phyloP scores from a whole-genome alignment of 768 basidiomycete species.

The Kondoa malvinella region DNA sequence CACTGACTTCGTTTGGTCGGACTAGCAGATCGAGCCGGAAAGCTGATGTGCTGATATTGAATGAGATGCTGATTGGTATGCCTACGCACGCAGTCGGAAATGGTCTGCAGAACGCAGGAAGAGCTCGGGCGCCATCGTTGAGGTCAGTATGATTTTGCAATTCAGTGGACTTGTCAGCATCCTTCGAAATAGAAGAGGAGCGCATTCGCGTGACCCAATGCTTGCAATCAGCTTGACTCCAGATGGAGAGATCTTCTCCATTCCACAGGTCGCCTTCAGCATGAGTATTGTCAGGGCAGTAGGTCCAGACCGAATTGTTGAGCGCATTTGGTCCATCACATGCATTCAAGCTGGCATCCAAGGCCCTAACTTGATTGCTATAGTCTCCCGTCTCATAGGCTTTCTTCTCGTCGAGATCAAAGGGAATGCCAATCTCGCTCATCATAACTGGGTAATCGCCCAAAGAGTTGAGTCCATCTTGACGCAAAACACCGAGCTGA shows the following conservation, averaged over 20 bases:
- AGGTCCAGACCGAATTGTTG: constrained; percentile 35
- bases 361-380: constrained; percentile 31
- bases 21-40: constrained; percentile 59
- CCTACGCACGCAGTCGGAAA: constrained; percentile 66
- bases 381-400: constrained; percentile 72
- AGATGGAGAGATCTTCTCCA: constrained; percentile 80
- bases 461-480: constrained; percentile 48
- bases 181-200: neutral
- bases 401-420: constrained; percentile 75
- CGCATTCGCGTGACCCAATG: constrained; percentile 1
- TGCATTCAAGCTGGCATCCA: constrained; percentile 35
- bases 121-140: constrained; percentile 68
- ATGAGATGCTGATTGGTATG: constrained; percentile 45
- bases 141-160: constrained; percentile 32
- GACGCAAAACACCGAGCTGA: constrained; percentile 62
- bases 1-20: constrained; percentile 40
- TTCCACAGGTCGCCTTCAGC: constrained; percentile 95
- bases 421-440: constrained; percentile 88
- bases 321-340: constrained; percentile 34
- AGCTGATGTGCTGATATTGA: constrained; percentile 52
- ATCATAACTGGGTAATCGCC: constrained; percentile 66
- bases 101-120: constrained; percentile 67
- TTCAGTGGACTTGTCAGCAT: too few relatives aligned
- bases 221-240: constrained; percentile 52
- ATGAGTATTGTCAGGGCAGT: constrained; percentile 50